Evolutionary conservation across 2,329 filamentous ascomycete species (phyloP).

Genomic region (Didymella keratinophila): DNA sequence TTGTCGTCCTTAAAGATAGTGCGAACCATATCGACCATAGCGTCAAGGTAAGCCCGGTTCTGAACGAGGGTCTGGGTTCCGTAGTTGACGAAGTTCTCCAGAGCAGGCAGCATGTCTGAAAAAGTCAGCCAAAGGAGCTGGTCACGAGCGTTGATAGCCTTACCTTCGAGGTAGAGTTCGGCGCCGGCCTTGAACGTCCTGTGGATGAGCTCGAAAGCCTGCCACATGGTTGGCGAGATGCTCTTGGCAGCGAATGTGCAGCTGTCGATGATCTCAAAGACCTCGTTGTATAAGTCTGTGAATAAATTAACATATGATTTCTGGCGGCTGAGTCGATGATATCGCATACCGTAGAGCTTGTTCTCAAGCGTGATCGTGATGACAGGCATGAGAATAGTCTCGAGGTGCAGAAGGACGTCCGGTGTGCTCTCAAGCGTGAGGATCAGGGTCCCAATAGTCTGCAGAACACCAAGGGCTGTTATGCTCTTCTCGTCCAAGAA

Average conservation of each 20-base stretch:
- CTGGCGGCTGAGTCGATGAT: constrained; percentile 1
- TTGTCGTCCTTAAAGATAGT: constrained; percentile 95
- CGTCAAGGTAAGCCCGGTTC: constrained; percentile 85
- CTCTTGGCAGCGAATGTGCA: constrained; percentile 97
- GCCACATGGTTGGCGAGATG: constrained; percentile 98
- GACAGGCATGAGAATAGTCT: constrained; percentile 95
- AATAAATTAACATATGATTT: constrained; percentile 30
- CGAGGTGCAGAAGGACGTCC: constrained; percentile 91
- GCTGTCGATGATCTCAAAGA: constrained; percentile 99
- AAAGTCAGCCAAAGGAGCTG: constrained; percentile 17
- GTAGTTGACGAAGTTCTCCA: constrained; percentile 98
- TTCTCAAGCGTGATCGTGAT: constrained; percentile 96
- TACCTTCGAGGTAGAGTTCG: constrained; percentile 87
- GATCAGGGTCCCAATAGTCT: constrained; percentile 97
- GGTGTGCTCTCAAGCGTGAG: constrained; percentile 96
- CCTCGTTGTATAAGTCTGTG: constrained; percentile 90
- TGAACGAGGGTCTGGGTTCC: constrained; percentile 81
- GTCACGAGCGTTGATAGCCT: background rate
- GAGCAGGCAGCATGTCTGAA: constrained; percentile 89
- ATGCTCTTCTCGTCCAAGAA: constrained; percentile 99
- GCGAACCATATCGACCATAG: constrained; percentile 90
- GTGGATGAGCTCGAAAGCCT: constrained; percentile 96
- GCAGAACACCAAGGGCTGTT: constrained; percentile 91
- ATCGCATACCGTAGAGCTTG: constrained; percentile 80
- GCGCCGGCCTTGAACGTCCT: constrained; percentile 96